Evolutionary conservation across 2,329 filamentous ascomycete genomes (phyloP).

Genomic region (Trichoderma arundinaceum): DNA sequence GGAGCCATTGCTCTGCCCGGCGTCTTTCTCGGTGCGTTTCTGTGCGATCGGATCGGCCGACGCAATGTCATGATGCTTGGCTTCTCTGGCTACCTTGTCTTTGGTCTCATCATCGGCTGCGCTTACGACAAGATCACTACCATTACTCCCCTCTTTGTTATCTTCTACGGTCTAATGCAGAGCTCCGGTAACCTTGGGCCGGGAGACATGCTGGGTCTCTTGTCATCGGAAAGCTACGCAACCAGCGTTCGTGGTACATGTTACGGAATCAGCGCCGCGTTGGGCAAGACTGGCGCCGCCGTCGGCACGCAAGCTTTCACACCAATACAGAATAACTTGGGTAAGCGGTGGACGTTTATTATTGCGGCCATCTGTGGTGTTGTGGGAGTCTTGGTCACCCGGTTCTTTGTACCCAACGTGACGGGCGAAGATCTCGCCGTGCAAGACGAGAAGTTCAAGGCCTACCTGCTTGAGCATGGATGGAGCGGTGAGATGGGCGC

Average conservation of each 20-base stretch:
- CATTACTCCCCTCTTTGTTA: constrained; percentile 57
- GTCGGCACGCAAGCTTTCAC: constrained; percentile 58
- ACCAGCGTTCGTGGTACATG: constrained; percentile 59
- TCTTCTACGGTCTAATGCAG: constrained; percentile 59
- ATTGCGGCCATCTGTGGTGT: constrained; percentile 58
- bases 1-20: constrained; percentile 54
- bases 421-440: constrained; percentile 51
- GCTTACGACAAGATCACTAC: constrained; percentile 54
- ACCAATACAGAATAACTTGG: constrained; percentile 52
- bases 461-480: constrained; percentile 51
- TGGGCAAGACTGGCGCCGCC: constrained; percentile 58
- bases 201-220: constrained; percentile 56
- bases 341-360: constrained; percentile 58
- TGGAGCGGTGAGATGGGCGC: constrained; percentile 54
- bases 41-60: constrained; percentile 55
- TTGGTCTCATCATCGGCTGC: constrained; percentile 58
- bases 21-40: constrained; percentile 54
- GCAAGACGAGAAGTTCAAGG: constrained; percentile 52
- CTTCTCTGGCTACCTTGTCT: constrained; percentile 56
- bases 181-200: constrained; percentile 56
- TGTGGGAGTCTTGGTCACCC: constrained; percentile 53
- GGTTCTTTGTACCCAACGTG: constrained; percentile 54
- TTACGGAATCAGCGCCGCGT: constrained; percentile 57
- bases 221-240: constrained; percentile 57
- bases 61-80: constrained; percentile 58